phyloP scores from a whole-genome alignment of 83 land plant species.

The Picea mariana region DNA sequence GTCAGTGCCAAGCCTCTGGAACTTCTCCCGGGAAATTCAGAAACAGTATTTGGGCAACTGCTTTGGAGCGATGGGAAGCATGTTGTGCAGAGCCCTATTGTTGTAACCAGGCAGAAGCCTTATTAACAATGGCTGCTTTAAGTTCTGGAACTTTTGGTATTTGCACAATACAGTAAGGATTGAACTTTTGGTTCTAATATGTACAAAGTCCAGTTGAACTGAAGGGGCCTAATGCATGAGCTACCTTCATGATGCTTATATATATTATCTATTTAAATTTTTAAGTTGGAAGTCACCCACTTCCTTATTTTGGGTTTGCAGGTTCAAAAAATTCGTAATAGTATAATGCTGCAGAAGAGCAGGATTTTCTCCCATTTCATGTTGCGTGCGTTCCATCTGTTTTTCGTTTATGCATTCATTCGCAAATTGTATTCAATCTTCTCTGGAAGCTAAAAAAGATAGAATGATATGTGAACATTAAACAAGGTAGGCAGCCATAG shows the following conservation, averaged over 20 bases:
- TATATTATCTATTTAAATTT: background rate
- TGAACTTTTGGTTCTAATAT: background rate
- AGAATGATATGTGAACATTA: too few relatives aligned
- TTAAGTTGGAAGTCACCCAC: background rate
- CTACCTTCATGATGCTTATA: background rate
- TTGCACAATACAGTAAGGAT: background rate
- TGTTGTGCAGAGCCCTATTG: background rate
- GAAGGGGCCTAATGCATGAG: background rate
- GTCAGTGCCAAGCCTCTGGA: background rate
- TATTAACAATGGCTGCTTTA: constrained; percentile 24
- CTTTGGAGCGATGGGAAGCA: too few relatives aligned
- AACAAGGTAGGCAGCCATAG: too few relatives aligned
- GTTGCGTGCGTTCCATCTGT: too few relatives aligned
- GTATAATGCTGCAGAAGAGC: too few relatives aligned
- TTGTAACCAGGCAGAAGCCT: constrained; percentile 19
- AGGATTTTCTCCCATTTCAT: too few relatives aligned
- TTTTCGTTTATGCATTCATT: too few relatives aligned
- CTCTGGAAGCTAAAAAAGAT: too few relatives aligned
- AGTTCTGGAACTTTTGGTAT: background rate
- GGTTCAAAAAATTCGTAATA: too few relatives aligned
- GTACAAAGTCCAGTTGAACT: background rate
- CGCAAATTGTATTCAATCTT: too few relatives aligned
- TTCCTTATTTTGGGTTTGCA: background rate
- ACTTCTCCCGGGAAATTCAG: constrained; percentile 18
- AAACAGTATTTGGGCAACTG: too few relatives aligned